These are phyloP conservation scores for Malus sylvestris DNA, from an alignment of 306 rosid species.

Conservation along the genomic window DNA sequence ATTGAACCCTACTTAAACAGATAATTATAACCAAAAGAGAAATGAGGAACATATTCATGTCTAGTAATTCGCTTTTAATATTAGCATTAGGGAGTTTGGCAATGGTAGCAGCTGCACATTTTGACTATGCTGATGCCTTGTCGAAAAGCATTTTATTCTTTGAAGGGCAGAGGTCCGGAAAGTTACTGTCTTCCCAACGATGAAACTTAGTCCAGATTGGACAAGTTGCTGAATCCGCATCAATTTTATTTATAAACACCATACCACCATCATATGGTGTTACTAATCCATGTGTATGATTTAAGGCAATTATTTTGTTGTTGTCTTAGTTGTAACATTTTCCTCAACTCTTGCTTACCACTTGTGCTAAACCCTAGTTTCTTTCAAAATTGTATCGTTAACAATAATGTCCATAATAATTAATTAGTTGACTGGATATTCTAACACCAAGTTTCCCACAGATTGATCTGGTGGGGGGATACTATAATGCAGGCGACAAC, in stretches of 20 bases:
- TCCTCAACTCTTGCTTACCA: not conserved
- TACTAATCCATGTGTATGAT: too few relatives aligned
- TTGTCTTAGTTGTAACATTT: too few relatives aligned
- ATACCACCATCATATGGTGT: too few relatives aligned
- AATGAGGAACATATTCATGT: not conserved
- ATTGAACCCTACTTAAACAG: too few relatives aligned
- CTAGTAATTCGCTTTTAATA: not conserved
- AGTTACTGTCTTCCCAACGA: constrained; percentile 1
- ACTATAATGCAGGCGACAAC: constrained; percentile 58
- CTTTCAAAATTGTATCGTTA: not conserved
- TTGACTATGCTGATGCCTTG: constrained; percentile 10
- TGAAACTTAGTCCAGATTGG: too few relatives aligned
- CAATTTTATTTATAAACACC: too few relatives aligned
- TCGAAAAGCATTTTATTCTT: constrained; percentile 5
- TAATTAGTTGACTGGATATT: too few relatives aligned
- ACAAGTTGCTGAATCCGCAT: too few relatives aligned
- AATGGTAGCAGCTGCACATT: not conserved
- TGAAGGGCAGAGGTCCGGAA: constrained; percentile 15
- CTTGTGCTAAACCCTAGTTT: not conserved
- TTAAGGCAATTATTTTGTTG: too few relatives aligned
- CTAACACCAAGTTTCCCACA: not conserved
- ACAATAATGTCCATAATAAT: too few relatives aligned
- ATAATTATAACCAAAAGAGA: not conserved
- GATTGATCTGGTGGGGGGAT: constrained; percentile 53
- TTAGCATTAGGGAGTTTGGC: not conserved